phyloP scores from a whole-genome alignment of 768 basidiomycete genomes.

The Strobilomyces echinocephalus region DNA sequence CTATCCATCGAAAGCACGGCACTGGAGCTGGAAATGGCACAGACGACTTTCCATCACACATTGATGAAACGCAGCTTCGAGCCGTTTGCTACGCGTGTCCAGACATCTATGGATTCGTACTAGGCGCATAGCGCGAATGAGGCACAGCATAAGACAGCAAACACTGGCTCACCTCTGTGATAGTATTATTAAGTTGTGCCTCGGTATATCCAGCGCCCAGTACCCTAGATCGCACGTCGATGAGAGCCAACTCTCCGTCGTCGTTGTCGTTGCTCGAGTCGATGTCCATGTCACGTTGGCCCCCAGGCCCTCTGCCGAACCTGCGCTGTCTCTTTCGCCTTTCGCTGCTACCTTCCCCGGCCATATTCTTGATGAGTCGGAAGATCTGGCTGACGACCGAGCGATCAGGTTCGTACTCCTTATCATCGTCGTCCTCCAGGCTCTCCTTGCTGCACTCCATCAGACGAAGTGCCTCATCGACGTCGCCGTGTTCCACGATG shows the following conservation, averaged over 20 bases:
- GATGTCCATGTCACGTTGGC: slow-evolving; percentile 65
- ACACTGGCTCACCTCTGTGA: slow-evolving; percentile 56
- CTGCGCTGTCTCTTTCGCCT: slow-evolving; percentile 44
- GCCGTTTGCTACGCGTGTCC: slow-evolving; percentile 78
- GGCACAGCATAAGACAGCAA: not conserved
- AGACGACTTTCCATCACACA: slow-evolving; percentile 11
- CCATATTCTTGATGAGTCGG: slow-evolving; percentile 88
- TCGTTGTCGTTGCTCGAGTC: slow-evolving; percentile 68
- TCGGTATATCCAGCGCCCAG: slow-evolving; percentile 88
- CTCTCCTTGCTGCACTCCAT: slow-evolving; percentile 97
- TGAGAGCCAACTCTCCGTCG: slow-evolving; percentile 71
- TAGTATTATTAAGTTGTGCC: slow-evolving; percentile 81
- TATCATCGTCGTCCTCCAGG: slow-evolving; percentile 73
- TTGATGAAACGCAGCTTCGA: slow-evolving; percentile 71
- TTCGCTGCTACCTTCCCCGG: slow-evolving; percentile 38
- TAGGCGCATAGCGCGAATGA: slow-evolving; percentile 31
- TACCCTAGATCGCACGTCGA: slow-evolving; percentile 84
- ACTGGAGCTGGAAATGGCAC: not conserved
- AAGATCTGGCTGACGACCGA: slow-evolving; percentile 83
- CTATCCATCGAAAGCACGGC: slow-evolving; percentile 15
- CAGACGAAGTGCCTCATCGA: slow-evolving; percentile 92
- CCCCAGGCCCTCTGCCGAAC: slow-evolving; percentile 63
- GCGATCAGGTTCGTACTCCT: slow-evolving; percentile 66
- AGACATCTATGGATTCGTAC: slow-evolving; percentile 86
- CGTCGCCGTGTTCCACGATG: slow-evolving; percentile 77